A percentile compares a stretch with the other conserved stretches of the same genome.
phyloP scores from a whole-genome alignment of 1,139 yeast genomes.

The Geotrichum fermentans region DNA sequence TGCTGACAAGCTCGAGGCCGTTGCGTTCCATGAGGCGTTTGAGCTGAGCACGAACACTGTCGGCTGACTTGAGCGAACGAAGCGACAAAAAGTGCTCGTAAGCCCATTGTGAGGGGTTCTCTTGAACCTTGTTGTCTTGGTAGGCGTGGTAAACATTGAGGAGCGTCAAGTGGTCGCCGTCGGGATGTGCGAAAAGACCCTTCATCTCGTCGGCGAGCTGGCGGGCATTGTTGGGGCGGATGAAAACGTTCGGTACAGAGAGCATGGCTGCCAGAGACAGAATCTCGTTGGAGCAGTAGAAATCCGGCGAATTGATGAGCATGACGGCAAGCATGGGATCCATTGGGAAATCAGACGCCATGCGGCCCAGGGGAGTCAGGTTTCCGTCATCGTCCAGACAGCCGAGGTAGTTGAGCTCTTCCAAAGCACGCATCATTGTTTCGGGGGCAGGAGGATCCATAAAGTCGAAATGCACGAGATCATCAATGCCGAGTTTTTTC shows the following conservation, averaged over 20 bases:
- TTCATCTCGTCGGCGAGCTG: slow-evolving; percentile 92
- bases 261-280: slow-evolving; percentile 84
- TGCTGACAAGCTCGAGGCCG: slow-evolving; percentile 67
- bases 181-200: slow-evolving; percentile 82
- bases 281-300: slow-evolving; percentile 82
- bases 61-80: slow-evolving; percentile 78
- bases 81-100: slow-evolving; percentile 80
- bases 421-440: slow-evolving; percentile 98
- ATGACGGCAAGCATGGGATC: slow-evolving; percentile 95
- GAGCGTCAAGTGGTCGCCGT: slow-evolving; percentile 90
- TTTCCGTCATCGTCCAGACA: slow-evolving; percentile 93
- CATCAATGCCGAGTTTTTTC: slow-evolving; percentile 91
- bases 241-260: slow-evolving; percentile 90
- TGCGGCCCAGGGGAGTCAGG: slow-evolving; percentile 79
- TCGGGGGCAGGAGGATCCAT: slow-evolving; percentile 99
- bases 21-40: slow-evolving; percentile 76
- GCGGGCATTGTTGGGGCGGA: slow-evolving; percentile 83
- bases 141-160: slow-evolving; percentile 86
- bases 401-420: slow-evolving; percentile 83
- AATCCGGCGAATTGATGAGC: slow-evolving; percentile 82
- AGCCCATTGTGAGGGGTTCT: slow-evolving; percentile 62
- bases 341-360: slow-evolving; percentile 88
- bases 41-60: slow-evolving; percentile 79
- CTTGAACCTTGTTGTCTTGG: slow-evolving; percentile 57
- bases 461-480: slow-evolving; percentile 93